Conservation (phyloP, 2,329 filamentous ascomycete genomes). For the Talaromyces sp. region DNA sequence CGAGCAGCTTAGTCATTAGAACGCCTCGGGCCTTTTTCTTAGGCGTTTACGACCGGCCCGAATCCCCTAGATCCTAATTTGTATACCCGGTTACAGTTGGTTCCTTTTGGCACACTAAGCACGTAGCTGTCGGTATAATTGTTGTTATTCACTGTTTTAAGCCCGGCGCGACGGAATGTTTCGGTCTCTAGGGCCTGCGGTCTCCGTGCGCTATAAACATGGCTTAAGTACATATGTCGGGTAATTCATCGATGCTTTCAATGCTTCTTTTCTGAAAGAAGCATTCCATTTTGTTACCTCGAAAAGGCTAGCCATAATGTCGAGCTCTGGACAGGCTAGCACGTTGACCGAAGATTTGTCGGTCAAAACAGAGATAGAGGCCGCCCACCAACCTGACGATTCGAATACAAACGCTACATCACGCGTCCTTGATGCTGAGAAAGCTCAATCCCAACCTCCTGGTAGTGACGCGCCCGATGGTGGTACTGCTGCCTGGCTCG, state of each 20-base stretch:
- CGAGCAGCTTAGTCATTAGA: background rate
- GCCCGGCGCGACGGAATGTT: background rate
- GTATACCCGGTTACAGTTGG: background rate
- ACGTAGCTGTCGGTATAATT: background rate
- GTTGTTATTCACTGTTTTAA: background rate
- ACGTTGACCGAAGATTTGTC: background rate
- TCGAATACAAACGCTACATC: background rate
- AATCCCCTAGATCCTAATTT: background rate
- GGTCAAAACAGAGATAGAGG: background rate
- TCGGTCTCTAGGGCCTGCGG: background rate
- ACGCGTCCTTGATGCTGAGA: background rate
- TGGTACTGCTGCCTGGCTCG: conserved; percentile 20
- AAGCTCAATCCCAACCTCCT: background rate
- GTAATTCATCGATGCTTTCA: background rate
- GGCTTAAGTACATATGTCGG: background rate
- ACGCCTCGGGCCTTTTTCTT: background rate
- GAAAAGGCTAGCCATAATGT: background rate
- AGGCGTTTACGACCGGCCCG: background rate
- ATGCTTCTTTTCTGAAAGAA: background rate
- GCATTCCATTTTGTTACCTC: background rate
- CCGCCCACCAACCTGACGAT: background rate
- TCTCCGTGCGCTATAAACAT: background rate
- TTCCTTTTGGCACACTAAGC: background rate
- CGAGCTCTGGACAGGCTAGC: background rate
- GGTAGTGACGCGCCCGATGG: conserved; percentile 13